Evolutionary conservation across 345 rosid genomes (phyloP).

Genomic region (Murraya paniculata): DNA sequence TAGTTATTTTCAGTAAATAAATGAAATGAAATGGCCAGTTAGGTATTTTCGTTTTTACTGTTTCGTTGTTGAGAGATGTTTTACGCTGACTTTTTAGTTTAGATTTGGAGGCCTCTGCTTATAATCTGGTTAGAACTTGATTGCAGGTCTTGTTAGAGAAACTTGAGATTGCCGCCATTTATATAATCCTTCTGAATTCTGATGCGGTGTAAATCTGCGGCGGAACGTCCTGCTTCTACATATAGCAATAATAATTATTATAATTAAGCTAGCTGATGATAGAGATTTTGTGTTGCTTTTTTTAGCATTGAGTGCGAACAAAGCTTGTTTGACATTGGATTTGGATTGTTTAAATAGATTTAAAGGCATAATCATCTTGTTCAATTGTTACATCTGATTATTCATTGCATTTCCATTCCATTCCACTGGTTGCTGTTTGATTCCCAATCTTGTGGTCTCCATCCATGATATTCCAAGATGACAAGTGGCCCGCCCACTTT

Average conservation of each 20-base stretch:
- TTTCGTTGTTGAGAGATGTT: too few relatives aligned
- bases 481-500: too few relatives aligned
- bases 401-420: too few relatives aligned
- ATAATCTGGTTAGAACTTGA: background rate
- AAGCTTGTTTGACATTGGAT: background rate
- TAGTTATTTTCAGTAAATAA: too few relatives aligned
- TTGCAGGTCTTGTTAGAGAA: slow-evolving; percentile 1
- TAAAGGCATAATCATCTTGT: background rate
- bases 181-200: background rate
- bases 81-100: too few relatives aligned
- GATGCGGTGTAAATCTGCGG: slow-evolving; percentile 10
- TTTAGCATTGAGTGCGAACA: background rate
- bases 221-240: background rate
- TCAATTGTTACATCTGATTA: background rate
- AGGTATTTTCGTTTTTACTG: too few relatives aligned
- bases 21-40: too few relatives aligned
- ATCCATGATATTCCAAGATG: too few relatives aligned
- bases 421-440: too few relatives aligned
- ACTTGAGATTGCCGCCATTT: background rate
- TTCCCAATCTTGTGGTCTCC: too few relatives aligned
- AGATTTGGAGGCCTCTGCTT: too few relatives aligned
- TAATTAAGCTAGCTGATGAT: background rate
- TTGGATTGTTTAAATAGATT: background rate
- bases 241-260: background rate
- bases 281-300: background rate